These are phyloP conservation scores for Elongisporangium undulatum DNA, from an alignment of 352 stramenopile species.

Conservation along the genomic window DNA sequence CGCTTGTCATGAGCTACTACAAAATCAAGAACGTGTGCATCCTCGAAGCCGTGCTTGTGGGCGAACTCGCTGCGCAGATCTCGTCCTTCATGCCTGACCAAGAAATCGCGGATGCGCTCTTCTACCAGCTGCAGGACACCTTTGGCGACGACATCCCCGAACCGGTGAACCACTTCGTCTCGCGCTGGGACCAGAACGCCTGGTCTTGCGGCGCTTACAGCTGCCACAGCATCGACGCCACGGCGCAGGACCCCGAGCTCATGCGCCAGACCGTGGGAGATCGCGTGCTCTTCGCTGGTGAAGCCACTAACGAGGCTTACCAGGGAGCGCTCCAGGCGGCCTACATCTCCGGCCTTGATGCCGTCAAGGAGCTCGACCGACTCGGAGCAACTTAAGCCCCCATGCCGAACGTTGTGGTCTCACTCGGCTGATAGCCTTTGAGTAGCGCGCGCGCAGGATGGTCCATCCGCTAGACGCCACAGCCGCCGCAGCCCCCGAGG, in stretches of 20 bases:
- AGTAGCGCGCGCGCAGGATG: neutral
- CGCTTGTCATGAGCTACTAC: conserved; percentile 60
- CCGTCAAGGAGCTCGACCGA: conserved; percentile 13
- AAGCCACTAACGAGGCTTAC: conserved; percentile 67
- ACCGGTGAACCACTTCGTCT: conserved; percentile 46
- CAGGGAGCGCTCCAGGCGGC: conserved; percentile 61
- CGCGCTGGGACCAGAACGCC: conserved; percentile 54
- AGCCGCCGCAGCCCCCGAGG: conserved; percentile 1
- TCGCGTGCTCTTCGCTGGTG: conserved; percentile 58
- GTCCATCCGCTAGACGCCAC: conserved; percentile 1
- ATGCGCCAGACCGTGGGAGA: conserved; percentile 30
- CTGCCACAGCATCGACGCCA: conserved; percentile 56
- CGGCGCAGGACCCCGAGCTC: conserved; percentile 47
- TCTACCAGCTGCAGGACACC: conserved; percentile 36
- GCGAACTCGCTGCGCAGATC: conserved; percentile 26
- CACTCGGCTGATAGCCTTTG: neutral
- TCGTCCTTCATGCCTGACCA: conserved; percentile 37
- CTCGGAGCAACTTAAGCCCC: neutral
- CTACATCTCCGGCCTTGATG: conserved; percentile 43
- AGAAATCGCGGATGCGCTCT: conserved; percentile 36
- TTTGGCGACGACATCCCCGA: conserved; percentile 31
- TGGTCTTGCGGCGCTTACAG: conserved; percentile 59
- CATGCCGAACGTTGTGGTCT: neutral
- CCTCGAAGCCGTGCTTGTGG: conserved; percentile 53
- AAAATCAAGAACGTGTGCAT: conserved; percentile 41